Evolutionary conservation across 139 green algal genomes (phyloP).

Genomic region (Micromonas commoda): DNA sequence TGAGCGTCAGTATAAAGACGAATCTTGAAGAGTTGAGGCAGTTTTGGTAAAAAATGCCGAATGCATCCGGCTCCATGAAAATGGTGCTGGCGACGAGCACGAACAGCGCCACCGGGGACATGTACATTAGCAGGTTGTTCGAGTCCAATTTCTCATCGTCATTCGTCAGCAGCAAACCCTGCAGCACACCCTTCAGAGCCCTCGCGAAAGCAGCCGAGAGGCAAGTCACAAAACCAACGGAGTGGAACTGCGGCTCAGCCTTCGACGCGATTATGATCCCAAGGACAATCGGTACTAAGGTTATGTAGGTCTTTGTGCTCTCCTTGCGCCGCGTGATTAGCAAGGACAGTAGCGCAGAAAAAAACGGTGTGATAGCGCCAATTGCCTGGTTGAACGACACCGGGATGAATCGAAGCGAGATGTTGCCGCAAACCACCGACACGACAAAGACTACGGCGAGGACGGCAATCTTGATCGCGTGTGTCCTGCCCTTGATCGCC

Average conservation of each 20-base stretch:
- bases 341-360: slow-evolving; percentile 76
- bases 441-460: slow-evolving; percentile 77
- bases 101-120: slow-evolving; percentile 64
- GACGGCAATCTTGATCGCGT: slow-evolving; percentile 69
- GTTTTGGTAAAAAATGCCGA: neutral
- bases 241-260: slow-evolving; percentile 77
- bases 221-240: slow-evolving; percentile 73
- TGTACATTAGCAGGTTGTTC: slow-evolving; percentile 88
- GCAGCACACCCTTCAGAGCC: slow-evolving; percentile 72
- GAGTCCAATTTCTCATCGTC: slow-evolving; percentile 61
- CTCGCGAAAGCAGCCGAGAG: slow-evolving; percentile 62
- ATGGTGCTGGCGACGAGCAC: slow-evolving; percentile 62
- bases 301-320: slow-evolving; percentile 57
- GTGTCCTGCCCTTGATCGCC: slow-evolving; percentile 52
- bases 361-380: slow-evolving; percentile 87
- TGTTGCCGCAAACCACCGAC: slow-evolving; percentile 85
- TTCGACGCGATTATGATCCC: slow-evolving; percentile 83
- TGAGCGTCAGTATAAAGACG: slow-evolving; percentile 35
- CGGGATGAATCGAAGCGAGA: slow-evolving; percentile 71
- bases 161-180: slow-evolving; percentile 62
- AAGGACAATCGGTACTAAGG: slow-evolving; percentile 77
- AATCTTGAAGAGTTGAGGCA: neutral
- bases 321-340: slow-evolving; percentile 55
- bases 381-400: slow-evolving; percentile 93
- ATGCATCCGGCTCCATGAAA: slow-evolving; percentile 1